Conservation (phyloP, 2,329 filamentous ascomycete species). For the Botrytis deweyae region DNA sequence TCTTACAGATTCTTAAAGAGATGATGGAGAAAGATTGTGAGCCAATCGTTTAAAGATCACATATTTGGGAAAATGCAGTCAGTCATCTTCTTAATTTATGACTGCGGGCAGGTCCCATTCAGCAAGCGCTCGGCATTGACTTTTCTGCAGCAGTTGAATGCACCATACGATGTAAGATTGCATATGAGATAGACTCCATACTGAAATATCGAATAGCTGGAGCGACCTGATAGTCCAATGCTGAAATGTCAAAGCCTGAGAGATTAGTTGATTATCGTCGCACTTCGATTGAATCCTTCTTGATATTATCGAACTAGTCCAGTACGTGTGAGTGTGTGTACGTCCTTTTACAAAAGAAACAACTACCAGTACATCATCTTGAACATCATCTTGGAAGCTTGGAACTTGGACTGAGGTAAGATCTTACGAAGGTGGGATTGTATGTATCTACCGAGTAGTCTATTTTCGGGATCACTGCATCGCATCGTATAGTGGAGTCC, state of each 20-base stretch:
- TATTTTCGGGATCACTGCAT: conserved; percentile 21
- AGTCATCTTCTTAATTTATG: neutral
- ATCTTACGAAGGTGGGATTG: neutral
- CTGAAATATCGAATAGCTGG: neutral
- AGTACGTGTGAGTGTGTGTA: neutral
- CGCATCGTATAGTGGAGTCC: conserved; percentile 4
- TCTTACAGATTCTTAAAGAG: conserved; percentile 1
- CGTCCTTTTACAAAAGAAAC: neutral
- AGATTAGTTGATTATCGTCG: neutral
- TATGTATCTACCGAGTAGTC: conserved; percentile 9
- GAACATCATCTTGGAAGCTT: neutral
- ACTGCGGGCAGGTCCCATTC: neutral
- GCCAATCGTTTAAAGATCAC: neutral
- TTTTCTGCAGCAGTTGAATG: conserved; percentile 3
- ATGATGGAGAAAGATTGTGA: neutral
- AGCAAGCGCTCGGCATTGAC: conserved; percentile 6
- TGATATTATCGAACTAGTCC: neutral
- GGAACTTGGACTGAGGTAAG: neutral
- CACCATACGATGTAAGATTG: neutral
- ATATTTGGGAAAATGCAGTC: neutral
- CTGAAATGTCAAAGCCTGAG: neutral
- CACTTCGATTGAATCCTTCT: neutral
- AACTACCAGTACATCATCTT: neutral
- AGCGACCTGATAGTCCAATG: neutral
- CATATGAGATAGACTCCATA: neutral